These are phyloP conservation scores for Selenicereus undatus DNA, from an alignment of 148 eudicot genomes.

Conservation along the genomic window DNA sequence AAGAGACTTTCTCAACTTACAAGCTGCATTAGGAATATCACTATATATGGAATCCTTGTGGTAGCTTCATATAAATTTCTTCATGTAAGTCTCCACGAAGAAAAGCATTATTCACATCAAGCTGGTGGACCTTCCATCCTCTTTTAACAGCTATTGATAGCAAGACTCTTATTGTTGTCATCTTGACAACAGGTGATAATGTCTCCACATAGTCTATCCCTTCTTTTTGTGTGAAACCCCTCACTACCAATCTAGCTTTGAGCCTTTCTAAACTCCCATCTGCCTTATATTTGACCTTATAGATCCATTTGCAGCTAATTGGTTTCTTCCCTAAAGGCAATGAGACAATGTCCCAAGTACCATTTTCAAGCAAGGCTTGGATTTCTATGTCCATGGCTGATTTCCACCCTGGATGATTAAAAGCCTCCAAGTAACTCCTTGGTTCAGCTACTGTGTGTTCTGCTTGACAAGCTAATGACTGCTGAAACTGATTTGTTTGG, in stretches of 20 bases:
- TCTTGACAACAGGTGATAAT: not conserved
- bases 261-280: not conserved
- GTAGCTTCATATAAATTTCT: not conserved
- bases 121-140: not conserved
- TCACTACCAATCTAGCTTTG: too few species aligned
- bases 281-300: not conserved
- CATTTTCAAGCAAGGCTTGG: not conserved
- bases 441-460: too few species aligned
- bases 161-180: not conserved
- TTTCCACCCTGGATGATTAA: too few species aligned
- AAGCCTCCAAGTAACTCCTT: too few species aligned
- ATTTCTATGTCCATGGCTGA: not conserved
- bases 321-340: not conserved
- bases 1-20: not conserved
- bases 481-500: too few species aligned
- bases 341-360: too few species aligned
- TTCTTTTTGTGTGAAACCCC: too few species aligned
- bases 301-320: conserved; percentile 7
- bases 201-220: conserved; percentile 3
- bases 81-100: too few species aligned
- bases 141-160: not conserved
- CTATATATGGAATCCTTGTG: not conserved
- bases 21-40: not conserved
- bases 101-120: too few species aligned
- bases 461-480: too few species aligned